Percentiles rank a stretch among this genome's conserved stretches.
Conservation (phyloP, 345 rosid genomes). For the Chamaenerion angustifolium region DNA sequence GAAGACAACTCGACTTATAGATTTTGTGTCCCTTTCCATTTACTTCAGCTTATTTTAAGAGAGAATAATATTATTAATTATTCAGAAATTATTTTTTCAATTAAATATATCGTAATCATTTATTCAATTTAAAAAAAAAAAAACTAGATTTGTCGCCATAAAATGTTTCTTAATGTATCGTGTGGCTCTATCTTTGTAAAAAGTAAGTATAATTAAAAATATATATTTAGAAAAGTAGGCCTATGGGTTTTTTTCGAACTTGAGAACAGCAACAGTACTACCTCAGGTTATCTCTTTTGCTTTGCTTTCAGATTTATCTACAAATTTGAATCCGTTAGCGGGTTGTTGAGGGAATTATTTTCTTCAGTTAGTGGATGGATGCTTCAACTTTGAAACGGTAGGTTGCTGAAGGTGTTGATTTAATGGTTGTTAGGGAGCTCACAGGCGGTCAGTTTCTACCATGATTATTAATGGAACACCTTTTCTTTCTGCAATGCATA, state of each 20-base stretch:
- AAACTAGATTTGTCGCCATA: no score
- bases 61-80: no score
- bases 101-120: no score
- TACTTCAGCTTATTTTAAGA: no score
- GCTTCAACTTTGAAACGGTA: slow-evolving; percentile 93
- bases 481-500: background rate
- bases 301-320: background rate
- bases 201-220: no score
- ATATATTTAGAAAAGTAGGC: no score
- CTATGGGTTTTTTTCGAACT: slow-evolving; percentile 92
- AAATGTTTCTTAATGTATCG: no score
- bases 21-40: no score
- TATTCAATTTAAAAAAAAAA: no score
- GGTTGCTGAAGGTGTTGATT: slow-evolving; percentile 91
- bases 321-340: background rate
- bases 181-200: no score
- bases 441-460: slow-evolving; percentile 61
- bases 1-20: no score
- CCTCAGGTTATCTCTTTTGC: slow-evolving; percentile 44
- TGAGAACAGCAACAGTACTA: slow-evolving; percentile 79
- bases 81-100: no score
- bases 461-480: slow-evolving; percentile 2
- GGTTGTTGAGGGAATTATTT: background rate
- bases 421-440: slow-evolving; percentile 97
- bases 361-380: slow-evolving; percentile 66